Conservation (phyloP, 192 early-diverging fungal species). For the Funneliformis geosporum region DNA sequence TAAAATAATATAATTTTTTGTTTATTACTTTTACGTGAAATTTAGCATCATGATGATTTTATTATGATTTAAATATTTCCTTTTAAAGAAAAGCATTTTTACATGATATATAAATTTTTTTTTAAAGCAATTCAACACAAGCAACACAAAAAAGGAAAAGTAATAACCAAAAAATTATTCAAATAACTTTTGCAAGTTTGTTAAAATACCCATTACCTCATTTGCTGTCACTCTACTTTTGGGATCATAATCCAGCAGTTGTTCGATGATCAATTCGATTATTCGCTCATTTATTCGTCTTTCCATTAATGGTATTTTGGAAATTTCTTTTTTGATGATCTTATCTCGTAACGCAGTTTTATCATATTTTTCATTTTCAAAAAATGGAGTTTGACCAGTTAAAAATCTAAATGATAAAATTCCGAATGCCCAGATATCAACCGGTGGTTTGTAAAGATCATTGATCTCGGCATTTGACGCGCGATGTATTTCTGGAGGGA, state of each 20-base stretch:
- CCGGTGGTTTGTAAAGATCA: constrained; percentile 77
- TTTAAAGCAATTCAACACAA: no score
- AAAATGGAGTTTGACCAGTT: constrained; percentile 83
- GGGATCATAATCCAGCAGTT: neutral
- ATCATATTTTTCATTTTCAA: neutral
- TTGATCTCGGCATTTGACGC: constrained; percentile 43
- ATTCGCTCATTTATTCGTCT: neutral
- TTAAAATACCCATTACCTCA: neutral
- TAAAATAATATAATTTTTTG: no score
- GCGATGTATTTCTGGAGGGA: neutral
- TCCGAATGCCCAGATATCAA: constrained; percentile 95
- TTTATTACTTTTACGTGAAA: no score
- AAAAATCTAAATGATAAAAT: constrained; percentile 92
- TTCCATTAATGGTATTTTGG: neutral
- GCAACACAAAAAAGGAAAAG: no score
- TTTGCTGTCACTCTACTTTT: neutral
- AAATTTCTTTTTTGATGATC: neutral
- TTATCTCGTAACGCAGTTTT: neutral
- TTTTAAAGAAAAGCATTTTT: no score
- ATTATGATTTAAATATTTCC: no score
- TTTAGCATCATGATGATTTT: no score
- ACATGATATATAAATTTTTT: no score
- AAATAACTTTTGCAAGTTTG: no score
- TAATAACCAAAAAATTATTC: no score
- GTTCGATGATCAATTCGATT: neutral